Base-by-base conservation (phyloP, 805 yeast genomes). In the Cyberlindnera misumaiensis region DNA sequence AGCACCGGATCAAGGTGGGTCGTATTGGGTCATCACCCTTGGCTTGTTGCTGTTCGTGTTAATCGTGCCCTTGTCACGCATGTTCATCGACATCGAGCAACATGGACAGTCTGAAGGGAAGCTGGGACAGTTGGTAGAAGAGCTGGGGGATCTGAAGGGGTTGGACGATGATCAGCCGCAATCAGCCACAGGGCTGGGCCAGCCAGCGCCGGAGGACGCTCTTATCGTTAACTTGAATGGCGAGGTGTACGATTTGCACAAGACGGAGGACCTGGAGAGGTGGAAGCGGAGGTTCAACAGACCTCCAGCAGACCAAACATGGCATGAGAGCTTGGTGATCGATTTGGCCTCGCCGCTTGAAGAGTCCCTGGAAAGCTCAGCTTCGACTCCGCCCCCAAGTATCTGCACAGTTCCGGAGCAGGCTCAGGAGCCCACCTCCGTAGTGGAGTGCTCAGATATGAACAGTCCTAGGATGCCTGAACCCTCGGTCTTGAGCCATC, bases 401-500 rank as follows among this genome's bases (percentile, higher is more conserved):
- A 20, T 8, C 5, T 20, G 8, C 24, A 20, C 24, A 6, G 24
- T 5, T 8, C 8, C 24, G 5, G 24, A 20, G 5, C 24, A 20
- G 24, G 8, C 24, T 20, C 24, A 20, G 8, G 8, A 20, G 24
- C 8, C 8, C 8, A 20, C 8, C 8, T 20, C 24, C 5, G 24
- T 8, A 8, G 24, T 20, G 5, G 24, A 8, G 8, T 20, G 24
- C 8, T 5, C 24, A 20, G 24, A 5, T 20, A 8, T 20, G 24
- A 5, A 20, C 24, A 20, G 24, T 8, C 24, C 24, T 20, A 8
- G 24, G 24, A 20, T 20, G 24, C 24, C 5, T 5, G 24, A 20
- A 8, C 56, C 58, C 5, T 47, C 58, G 2, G 53, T 47, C 0
- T 39, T 51, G 20, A 27, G 45, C 15, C 46, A 42, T 34, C 54